phyloP scores from a whole-genome alignment of 768 basidiomycete genomes.

The Auriscalpium vulgare region DNA sequence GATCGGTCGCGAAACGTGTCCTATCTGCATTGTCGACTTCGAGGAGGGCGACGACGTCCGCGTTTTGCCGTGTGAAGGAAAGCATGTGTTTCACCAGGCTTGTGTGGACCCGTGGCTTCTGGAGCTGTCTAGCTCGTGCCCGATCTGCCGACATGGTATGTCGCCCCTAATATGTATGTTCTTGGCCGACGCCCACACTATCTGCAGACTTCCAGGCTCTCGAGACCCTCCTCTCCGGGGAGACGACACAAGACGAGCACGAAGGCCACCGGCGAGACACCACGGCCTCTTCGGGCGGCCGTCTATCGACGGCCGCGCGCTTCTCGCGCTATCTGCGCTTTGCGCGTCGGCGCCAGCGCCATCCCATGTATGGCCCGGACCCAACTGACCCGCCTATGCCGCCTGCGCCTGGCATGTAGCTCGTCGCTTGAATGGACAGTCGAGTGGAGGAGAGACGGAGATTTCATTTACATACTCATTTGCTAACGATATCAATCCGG shows the following conservation, averaged over 20 bases:
- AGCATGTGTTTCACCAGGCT: conserved; percentile 81
- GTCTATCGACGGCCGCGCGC: conserved; percentile 18
- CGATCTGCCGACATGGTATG: conserved; percentile 84
- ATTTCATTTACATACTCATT: no score
- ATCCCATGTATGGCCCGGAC: conserved; percentile 17
- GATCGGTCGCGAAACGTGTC: conserved; percentile 82
- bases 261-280: conserved; percentile 9
- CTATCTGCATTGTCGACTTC: conserved; percentile 92
- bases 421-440: no score
- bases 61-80: conserved; percentile 84
- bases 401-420: conserved; percentile 8
- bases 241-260: conserved; percentile 10
- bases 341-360: conserved; percentile 20
- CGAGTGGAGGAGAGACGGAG: no score
- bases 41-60: conserved; percentile 90
- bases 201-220: conserved; percentile 28
- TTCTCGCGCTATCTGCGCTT: conserved; percentile 27
- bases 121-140: conserved; percentile 84
- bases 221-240: conserved; percentile 24
- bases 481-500: no score
- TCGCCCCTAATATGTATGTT: not conserved
- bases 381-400: conserved; percentile 19
- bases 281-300: conserved; percentile 9
- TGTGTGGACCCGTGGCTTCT: conserved; percentile 95
- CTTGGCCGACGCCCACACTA: not conserved